Base-by-base conservation (phyloP, 2,329 filamentous ascomycete genomes). In the Ambrosiella cleistominuta region DNA sequence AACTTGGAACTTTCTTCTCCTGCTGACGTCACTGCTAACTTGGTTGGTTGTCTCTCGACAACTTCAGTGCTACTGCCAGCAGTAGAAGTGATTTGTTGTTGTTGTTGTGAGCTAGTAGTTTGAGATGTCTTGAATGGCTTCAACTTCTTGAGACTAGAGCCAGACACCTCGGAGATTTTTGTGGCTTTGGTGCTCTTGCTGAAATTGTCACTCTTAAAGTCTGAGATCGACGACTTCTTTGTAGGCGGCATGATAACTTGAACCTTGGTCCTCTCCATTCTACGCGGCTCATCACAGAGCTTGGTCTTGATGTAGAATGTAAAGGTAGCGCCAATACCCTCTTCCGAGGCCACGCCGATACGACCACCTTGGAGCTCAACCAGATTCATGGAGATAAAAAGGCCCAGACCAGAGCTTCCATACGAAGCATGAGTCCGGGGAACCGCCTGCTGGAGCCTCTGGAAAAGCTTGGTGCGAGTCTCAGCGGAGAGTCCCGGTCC, bases 281-380 rank as follows among this genome's bases (percentile, higher is more conserved):
- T 19, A 15, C 15, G 17, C 13, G 52, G 59, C 13, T 47, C 57
- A 12, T n/a, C 65, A 52, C 74, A 80, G 70, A 77, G 81, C 64
- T 80, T 79, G 57, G 80, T 79, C 62, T 82, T 83, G 67, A 89
- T 77, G 66, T 87, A 89, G 66, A 90, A 89, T 36, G 80, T 83
- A 67, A 89, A 89, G 0, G 80, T 86, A 67, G 82, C 86, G 44
- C 86, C 86, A 42, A 79, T 73, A 11, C 82, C 85, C 59, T 80
- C 76, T 61, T 78, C 72, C 0, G 83, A 86, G 1, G 77, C 75
- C 2, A 89, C 84, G 7, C 85, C 85, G 58, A 89, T 87, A 66
- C 88, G 83, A 1, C 86, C 86, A 12, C 85, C 85, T 69, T 89
- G 86, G 54, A 89, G 71, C 66, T 89, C 85, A 1, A 83, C 86